These are phyloP conservation scores for Trametes elegans DNA, from an alignment of 768 basidiomycete genomes.

Conservation along the genomic window DNA sequence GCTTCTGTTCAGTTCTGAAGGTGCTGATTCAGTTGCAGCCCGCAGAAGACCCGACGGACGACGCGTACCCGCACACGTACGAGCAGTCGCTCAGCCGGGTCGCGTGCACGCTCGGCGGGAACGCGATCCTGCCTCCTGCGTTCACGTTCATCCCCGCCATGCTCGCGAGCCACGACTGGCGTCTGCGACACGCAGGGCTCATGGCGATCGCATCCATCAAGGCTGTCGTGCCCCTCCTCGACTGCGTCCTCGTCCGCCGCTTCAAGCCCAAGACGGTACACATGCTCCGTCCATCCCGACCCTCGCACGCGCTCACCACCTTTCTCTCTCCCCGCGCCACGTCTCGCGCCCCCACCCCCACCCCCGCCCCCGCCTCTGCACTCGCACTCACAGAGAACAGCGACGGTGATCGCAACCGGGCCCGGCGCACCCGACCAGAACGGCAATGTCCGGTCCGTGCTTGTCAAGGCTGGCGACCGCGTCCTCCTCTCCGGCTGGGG, in stretches of 20 bases:
- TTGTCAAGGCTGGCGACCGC: conserved; percentile 86
- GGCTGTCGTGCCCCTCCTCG: conserved; percentile 85
- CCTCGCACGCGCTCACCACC: not conserved
- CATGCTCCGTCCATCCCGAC: not conserved
- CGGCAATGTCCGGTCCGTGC: conserved; percentile 68
- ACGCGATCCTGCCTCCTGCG: conserved; percentile 73
- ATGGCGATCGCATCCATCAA: conserved; percentile 86
- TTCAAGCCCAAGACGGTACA: conserved; percentile 95
- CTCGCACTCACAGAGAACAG: conserved; percentile 97
- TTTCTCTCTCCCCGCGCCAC: too few relatives aligned
- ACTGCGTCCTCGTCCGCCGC: conserved; percentile 95
- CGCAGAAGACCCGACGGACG: conserved; percentile 59
- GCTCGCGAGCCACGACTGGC: conserved; percentile 82
- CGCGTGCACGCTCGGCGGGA: conserved; percentile 77
- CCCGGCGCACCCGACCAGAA: conserved; percentile 92
- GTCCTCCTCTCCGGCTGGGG: conserved; percentile 97
- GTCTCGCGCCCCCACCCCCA: too few relatives aligned
- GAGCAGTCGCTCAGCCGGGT: conserved; percentile 83
- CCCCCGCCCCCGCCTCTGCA: too few relatives aligned
- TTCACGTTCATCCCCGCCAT: conserved; percentile 84
- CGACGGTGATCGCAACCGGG: conserved; percentile 93
- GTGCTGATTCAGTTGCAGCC: conserved; percentile 44
- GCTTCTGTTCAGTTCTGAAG: not conserved
- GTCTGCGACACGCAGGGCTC: conserved; percentile 78
- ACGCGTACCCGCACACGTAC: conserved; percentile 69